Evolutionary conservation across 1,284 basidiomycete species (phyloP), one percentile per base, ranked within the genome.

Genomic region (Sporisorium reilianum): DNA sequence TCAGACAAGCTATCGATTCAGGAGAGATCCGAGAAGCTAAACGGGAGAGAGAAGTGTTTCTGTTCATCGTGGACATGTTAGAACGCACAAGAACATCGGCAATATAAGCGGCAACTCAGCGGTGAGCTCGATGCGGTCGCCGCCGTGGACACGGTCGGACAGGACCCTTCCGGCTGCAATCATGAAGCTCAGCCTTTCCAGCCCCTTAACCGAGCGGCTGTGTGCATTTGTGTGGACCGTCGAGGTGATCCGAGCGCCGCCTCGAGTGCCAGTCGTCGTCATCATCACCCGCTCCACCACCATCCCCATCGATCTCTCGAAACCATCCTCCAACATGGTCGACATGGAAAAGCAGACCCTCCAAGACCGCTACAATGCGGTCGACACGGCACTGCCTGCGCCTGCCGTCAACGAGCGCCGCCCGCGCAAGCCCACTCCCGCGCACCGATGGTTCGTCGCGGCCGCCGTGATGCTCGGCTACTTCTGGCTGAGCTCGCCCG

Each of bases 321-420:
- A 9, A 41, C 18, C 38, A 20, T 5, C 9, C 16, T 30, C 28
- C 51, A 62, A 23, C 38, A 71, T 71, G 68, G 62, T 40, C 28
- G 25, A 16, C 10, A 28, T 46, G 30, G 68, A 71, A 28, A 71
- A 65, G 55, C 54, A 65, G 42, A 40, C 41, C 32, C 16, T 58
- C 25, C 45, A 71, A 41, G 51, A 58, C 26, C 63, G 63, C 62
- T 71, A 65, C 58, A 62, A 71, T 52, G 68, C 68, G 34, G 45
- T 58, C 59, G 58, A 58, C 10, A 16, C 55, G 8, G 41, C 62
- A 40, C 58, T 64, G 8, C 67, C 62, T 2, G 30, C 54, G 11
- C 67, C 67, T 30, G 45, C 44, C 46, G 22, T 22, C 42, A 26
- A 23, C 20, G 51, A 44, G 11, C 40, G 48, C 32, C 56, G 46